These are phyloP conservation scores for Cladobotryum protrusum DNA, from an alignment of 2,329 filamentous ascomycete species.

Conservation along the genomic window DNA sequence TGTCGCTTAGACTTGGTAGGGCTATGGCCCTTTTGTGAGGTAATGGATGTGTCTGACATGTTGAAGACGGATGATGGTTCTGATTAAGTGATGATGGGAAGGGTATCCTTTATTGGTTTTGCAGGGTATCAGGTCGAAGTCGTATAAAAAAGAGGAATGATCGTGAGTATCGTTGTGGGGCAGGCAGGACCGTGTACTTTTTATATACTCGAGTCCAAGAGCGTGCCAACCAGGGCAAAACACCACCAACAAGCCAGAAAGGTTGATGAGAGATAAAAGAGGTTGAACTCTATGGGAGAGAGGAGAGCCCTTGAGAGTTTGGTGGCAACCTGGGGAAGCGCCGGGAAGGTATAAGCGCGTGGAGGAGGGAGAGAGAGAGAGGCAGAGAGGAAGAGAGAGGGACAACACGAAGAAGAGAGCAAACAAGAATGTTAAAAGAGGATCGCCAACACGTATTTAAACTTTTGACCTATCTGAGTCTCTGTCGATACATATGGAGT, in stretches of 20 bases:
- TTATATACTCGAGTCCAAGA: not conserved
- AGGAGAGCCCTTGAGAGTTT: not conserved
- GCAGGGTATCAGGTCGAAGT: not conserved
- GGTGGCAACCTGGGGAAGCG: not conserved
- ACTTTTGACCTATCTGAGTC: no score
- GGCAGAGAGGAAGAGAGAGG: not conserved
- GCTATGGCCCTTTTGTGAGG: constrained; percentile 5
- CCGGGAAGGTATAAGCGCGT: not conserved
- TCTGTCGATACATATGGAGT: no score
- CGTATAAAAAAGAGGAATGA: not conserved
- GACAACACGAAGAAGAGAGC: not conserved
- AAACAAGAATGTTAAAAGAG: no score
- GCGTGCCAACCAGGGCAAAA: no score
- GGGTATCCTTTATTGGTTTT: not conserved
- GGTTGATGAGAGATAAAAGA: no score
- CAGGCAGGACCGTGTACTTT: not conserved
- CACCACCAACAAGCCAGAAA: no score
- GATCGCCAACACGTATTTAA: no score
- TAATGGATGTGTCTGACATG: constrained; percentile 12
- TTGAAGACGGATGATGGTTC: not conserved
- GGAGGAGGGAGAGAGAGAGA: not conserved
- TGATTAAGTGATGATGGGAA: not conserved
- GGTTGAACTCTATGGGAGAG: not conserved
- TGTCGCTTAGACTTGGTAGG: constrained; percentile 14
- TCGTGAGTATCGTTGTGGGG: not conserved